phyloP scores from a whole-genome alignment of 345 rosid genomes.

The Pugionium dolabratum region DNA sequence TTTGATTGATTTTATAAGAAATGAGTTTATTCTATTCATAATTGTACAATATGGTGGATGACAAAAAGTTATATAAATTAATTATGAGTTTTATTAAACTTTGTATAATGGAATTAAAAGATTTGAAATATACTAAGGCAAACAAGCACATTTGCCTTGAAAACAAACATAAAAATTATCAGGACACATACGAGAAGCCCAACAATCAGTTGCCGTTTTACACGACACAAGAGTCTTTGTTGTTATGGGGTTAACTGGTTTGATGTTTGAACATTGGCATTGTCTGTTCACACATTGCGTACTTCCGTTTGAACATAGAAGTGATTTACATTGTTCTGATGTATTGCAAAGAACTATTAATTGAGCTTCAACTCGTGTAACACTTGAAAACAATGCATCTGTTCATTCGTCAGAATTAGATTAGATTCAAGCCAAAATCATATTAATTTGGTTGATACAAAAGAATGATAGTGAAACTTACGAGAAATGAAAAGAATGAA shows the following conservation, averaged over 20 bases:
- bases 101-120: background rate
- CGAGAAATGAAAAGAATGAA: slow-evolving; percentile 17
- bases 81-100: background rate
- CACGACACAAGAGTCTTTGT: background rate
- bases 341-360: slow-evolving; percentile 28
- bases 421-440: background rate
- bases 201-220: background rate
- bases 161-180: background rate
- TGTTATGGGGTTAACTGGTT: background rate
- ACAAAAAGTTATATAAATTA: background rate
- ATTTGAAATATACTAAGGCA: background rate
- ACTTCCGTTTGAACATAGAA: slow-evolving; percentile 25
- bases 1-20: no score
- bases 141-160: slow-evolving; percentile 12
- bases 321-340: slow-evolving; percentile 18
- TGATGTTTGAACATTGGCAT: slow-evolving; percentile 29
- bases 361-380: slow-evolving; percentile 31
- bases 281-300: slow-evolving; percentile 29
- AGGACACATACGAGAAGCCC: background rate
- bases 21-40: no score
- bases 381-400: slow-evolving; percentile 19
- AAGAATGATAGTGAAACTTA: slow-evolving; percentile 19
- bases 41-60: no score
- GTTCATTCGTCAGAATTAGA: background rate
- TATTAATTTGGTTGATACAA: background rate